Base-by-base conservation (phyloP, 208 protist genomes). In the Sergeia podlipaevii region DNA sequence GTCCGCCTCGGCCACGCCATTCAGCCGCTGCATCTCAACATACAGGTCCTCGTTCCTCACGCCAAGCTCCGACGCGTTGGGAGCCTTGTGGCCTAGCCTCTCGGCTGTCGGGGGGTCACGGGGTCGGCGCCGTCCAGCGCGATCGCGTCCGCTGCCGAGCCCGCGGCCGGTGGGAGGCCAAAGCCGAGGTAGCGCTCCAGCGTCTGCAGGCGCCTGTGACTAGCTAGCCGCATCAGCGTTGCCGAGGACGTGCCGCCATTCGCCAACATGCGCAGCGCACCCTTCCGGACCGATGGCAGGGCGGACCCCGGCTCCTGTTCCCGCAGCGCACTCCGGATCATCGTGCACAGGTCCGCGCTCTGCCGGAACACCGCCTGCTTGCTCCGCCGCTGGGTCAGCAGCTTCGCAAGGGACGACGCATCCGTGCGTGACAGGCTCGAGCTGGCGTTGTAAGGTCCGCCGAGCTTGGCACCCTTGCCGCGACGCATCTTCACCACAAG, bases 121-220 rank as follows among this genome's bases (percentile, higher is more conserved):
- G 13, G 18, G 26, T 26, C 26, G 26, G 37, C 42, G 26, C 5
- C 20, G 21, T 60, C 54, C 41, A 26, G 15, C 5, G 3, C 23
- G 28, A 17, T 37, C 28, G 8, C 7, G n/a, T 32, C 51, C 11
- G 18, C 32, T 27, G 32, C 32, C 43, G 27, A 21, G 43, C 26
- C 54, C 54, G 15, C 18, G 41, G 54, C 50, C 29, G 26, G 13
- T 32, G 29, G 55, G 43, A 34, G 55, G 55, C 43, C 41, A 62
- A 43, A 53, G 43, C 55, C 55, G 41, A 62, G 29, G 55, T 62
- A 62, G 10, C 44, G 38, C n/a, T 51, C 13, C 30, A 62, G 41
- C 13, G 55, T 50, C 34, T 51, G 29, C 18, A 50, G 24, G n/a
- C 6, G 23, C 17, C 8, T 62, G 55, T 62, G 55, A 4, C 55